Evolutionary conservation across 352 stramenopile genomes (phyloP), one percentile per base, ranked within the genome.

Genomic region (Pythium dissimile): DNA sequence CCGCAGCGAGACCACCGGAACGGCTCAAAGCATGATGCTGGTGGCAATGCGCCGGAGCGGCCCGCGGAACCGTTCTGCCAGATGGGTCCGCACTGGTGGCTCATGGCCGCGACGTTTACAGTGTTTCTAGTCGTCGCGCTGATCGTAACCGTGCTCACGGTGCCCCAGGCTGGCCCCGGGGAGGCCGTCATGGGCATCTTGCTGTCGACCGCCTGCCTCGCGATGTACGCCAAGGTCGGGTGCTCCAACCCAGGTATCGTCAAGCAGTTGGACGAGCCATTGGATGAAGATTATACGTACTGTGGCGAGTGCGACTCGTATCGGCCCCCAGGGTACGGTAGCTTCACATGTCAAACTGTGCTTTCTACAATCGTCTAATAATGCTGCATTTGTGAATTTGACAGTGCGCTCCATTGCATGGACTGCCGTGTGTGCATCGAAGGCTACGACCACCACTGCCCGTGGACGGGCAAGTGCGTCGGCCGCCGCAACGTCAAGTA

Each of bases 401-500:
- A 9, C 21, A 94, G 78, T 18, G 83, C 88, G 7, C 62, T 86
- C 31, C 88, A 96, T 51, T 96, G 88, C 56, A 83, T 89, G 67
- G 84, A 95, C 55, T 96, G 88, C 62, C 79, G 84, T 32, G 86
- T 89, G 54, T 96, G 88, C 52, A 85, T 96, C 47, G 78, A 87
- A 38, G 86, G 87, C 43, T 91, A 95, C 59, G 89, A 97, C 59
- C 89, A 97, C 66, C 89, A 97, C 59, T 97, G 89, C 58, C 89
- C 89, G 21, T 97, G 89, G 86, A 97, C 89, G 12, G 86, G 88
- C 59, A 96, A 96, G 64, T 96, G 88, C 68, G 83, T 96, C 20
- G 88, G 86, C 49, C 73, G 88, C 59, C 69, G 80, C 59, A 96
- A 81, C 24, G 68, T 95, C 27, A 71, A 72, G 35, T 86, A 67